These are phyloP conservation scores for Aphanomyces invadans DNA, from an alignment of 352 stramenopile genomes.

Conservation along the genomic window DNA sequence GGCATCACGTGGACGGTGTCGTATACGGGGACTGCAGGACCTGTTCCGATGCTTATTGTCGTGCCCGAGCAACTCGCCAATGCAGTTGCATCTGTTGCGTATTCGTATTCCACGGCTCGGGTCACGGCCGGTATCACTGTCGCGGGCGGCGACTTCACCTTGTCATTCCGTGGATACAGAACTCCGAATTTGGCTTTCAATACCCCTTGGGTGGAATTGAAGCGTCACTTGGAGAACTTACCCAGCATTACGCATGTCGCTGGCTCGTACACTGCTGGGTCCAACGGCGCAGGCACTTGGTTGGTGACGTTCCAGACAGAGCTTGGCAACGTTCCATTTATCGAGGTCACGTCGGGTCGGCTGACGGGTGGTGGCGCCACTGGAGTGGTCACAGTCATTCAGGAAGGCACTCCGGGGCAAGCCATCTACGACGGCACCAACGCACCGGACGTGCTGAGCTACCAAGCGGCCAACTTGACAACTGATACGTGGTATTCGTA, in stretches of 20 bases:
- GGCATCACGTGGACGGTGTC: conserved; percentile 62
- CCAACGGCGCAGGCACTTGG: conserved; percentile 76
- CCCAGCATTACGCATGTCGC: conserved; percentile 64
- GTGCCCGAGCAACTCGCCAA: conserved; percentile 54
- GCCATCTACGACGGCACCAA: conserved; percentile 89
- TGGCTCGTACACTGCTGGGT: conserved; percentile 46
- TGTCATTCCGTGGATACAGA: conserved; percentile 69
- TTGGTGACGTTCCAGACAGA: conserved; percentile 90
- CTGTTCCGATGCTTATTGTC: conserved; percentile 45
- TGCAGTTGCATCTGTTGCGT: conserved; percentile 35
- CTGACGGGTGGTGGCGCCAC: conserved; percentile 60
- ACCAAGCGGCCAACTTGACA: conserved; percentile 73
- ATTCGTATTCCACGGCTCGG: conserved; percentile 42
- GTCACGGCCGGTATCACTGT: conserved; percentile 38
- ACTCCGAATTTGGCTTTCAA: conserved; percentile 55
- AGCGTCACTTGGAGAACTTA: conserved; percentile 85
- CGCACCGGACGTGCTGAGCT: conserved; percentile 66
- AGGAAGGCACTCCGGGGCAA: conserved; percentile 82
- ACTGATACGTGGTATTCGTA: conserved; percentile 90
- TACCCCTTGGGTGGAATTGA: conserved; percentile 54
- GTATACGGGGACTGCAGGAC: conserved; percentile 44
- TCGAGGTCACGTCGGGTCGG: conserved; percentile 84
- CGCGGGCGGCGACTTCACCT: conserved; percentile 72
- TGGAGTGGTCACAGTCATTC: conserved; percentile 61
- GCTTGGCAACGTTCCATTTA: conserved; percentile 88